These are phyloP conservation scores for Xylaria sp. DNA, from an alignment of 2,329 filamentous ascomycete genomes.

Conservation along the genomic window DNA sequence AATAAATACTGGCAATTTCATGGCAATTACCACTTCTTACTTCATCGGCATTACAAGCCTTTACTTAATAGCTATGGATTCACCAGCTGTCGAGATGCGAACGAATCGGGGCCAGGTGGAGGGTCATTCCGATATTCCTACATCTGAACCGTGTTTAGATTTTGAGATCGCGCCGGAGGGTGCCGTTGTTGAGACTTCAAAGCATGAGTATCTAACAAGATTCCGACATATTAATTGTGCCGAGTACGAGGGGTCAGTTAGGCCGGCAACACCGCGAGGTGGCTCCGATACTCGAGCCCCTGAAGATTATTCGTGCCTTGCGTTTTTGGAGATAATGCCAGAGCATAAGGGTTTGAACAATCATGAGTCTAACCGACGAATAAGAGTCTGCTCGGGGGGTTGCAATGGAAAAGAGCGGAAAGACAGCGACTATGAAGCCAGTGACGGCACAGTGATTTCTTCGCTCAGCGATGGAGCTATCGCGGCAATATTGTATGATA, in stretches of 20 bases:
- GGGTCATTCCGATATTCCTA: not conserved
- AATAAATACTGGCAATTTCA: no score
- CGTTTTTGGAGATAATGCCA: not conserved
- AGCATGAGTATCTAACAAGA: not conserved
- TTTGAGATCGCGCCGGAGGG: constrained; percentile 5
- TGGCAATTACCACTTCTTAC: not conserved
- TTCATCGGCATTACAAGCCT: not conserved
- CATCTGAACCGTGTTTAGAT: not conserved
- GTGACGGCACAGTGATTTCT: not conserved
- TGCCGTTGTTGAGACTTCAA: not conserved
- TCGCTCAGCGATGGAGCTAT: not conserved
- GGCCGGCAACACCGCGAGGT: not conserved
- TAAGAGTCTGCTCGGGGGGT: constrained; percentile 15
- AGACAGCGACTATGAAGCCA: not conserved
- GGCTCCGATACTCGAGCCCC: not conserved
- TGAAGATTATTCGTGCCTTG: not conserved
- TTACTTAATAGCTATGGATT: not conserved
- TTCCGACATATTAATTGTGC: not conserved
- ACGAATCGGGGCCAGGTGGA: not conserved
- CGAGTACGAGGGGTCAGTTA: no score
- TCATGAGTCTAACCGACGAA: not conserved
- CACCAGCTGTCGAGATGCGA: not conserved
- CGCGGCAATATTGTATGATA: not conserved
- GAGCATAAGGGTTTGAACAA: not conserved
- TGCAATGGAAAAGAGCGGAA: not conserved